phyloP scores from a whole-genome alignment of 1,284 basidiomycete genomes.

The Trichosporon sp. region DNA sequence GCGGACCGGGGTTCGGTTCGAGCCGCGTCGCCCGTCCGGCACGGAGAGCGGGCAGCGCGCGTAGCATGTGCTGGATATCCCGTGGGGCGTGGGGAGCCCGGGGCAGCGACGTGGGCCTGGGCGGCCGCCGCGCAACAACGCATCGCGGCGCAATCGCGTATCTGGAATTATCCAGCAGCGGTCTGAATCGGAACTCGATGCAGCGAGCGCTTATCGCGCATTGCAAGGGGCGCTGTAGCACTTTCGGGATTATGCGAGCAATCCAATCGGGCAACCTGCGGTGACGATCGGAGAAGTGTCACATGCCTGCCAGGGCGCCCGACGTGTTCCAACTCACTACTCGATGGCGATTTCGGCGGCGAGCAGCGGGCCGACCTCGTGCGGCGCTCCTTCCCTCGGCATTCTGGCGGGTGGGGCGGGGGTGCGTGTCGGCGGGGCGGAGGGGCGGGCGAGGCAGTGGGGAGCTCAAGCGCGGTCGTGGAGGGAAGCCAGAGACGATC shows the following conservation, averaged over 20 bases:
- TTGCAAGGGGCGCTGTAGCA: no score
- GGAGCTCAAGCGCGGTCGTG: neutral
- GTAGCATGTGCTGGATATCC: no score
- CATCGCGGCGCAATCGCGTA: neutral
- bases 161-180: neutral
- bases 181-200: neutral
- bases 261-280: neutral
- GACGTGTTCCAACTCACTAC: constrained; percentile 15
- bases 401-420: neutral
- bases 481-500: neutral
- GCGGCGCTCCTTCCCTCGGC: constrained; percentile 44
- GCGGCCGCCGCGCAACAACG: neutral
- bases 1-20: neutral
- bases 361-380: constrained; percentile 16
- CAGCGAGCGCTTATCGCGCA: neutral
- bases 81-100: neutral
- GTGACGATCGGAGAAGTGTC: neutral
- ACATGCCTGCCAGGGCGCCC: neutral
- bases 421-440: neutral
- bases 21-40: neutral
- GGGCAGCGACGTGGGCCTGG: neutral
- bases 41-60: neutral
- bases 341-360: constrained; percentile 22
- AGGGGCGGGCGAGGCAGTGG: neutral
- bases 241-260: neutral